Base-by-base conservation (phyloP, 179 eudicot species). In the Corrigiola litoralis region DNA sequence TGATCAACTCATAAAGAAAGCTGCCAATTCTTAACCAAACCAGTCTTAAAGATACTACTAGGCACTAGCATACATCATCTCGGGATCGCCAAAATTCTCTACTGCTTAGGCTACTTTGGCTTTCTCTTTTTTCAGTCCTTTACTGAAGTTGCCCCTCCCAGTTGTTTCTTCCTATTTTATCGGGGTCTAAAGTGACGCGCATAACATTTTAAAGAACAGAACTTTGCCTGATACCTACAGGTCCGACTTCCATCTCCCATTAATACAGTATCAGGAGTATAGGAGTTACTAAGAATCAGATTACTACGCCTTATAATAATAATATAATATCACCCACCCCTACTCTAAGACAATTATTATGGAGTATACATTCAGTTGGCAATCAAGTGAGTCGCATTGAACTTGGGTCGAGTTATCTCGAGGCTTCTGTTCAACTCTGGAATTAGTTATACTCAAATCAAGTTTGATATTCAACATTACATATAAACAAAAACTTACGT, bases 81-180 rank as follows among this genome's bases (percentile, higher is more conserved):
- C 24, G 75, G 75, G 75, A 72, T 72, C 66, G 21, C 70, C 75
- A 72, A 65, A 27, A 38, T 28, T 63, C 56, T 34, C 24, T n/a
- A 7, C n/a, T 47, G 8, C n/a, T n/a, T n/a, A n/a, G n/a, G n/a
- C n/a, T n/a, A n/a, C n/a, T n/a, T n/a, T n/a, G n/a, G 4, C 41
- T 71, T 37, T 71, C 33, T 56, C 56, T 56, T 45, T 50, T 62
- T 23, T 1, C 13, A 14, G 0, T 6, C 68, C 64, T 72, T 65
- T 50, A 7, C 31, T 55, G 57, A 71, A 71, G 63, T 58, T 44
- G 57, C 29, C 29, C 33, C 27, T 64, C 42, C 42, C 3, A 4
- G 14, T 12, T 9, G 25, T 40, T 54, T 52, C 49, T 54, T 58
- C 31, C 58, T 1, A 17, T 25, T 25, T 48, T 68, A 10, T 21